Evolutionary conservation across 495 filamentous ascomycete genomes (phyloP), one percentile per base, ranked within the genome.

Genomic region (Astrothelium macrocarpum): DNA sequence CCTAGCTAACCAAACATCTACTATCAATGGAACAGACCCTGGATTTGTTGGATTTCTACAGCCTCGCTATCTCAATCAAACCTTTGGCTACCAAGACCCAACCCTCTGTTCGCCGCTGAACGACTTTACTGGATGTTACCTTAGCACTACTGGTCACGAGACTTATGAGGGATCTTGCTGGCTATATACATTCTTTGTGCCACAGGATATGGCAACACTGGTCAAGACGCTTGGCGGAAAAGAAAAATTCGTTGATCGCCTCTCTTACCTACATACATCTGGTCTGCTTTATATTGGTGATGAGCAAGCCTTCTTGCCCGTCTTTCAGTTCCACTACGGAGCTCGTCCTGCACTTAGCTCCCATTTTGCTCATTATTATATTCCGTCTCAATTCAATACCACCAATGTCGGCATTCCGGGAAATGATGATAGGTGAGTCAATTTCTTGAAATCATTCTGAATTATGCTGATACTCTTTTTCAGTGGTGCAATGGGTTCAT

Each of bases 71-170:
- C 69, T 69, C 20, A 71, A 71, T 53, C 36, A 43, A 18, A 71
- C 65, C 7, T 71, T 56, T 32, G 69, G 69, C 46, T 62, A 45
- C 39, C 69, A 71, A 62, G 65, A 71, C 26, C 69, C 69, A 11
- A 69, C 87, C 3, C 81, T 82, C 64, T 89, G 87, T 72, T 84
- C 80, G 53, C 77, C 81, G 0, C 73, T 85, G 7, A 62, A 80
- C 46, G 72, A 77, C 58, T 82, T 81, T 43, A 79, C 77, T 11
- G 76, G 77, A 16, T 89, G 86, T 71, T 87, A 85, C 32, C 78
- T 89, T 2, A 85, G 86, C 58, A 81, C 82, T 23, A 75, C 77
- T 16, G 74, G 72, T 23, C 68, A 68, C 45, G 72, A 75, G 64
- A 77, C 74, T 0, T 77, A 74, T 61, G 75, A 77, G 61, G 68